Evolutionary conservation across 495 filamentous ascomycete genomes (phyloP).

Genomic region (Xylaria curta): DNA sequence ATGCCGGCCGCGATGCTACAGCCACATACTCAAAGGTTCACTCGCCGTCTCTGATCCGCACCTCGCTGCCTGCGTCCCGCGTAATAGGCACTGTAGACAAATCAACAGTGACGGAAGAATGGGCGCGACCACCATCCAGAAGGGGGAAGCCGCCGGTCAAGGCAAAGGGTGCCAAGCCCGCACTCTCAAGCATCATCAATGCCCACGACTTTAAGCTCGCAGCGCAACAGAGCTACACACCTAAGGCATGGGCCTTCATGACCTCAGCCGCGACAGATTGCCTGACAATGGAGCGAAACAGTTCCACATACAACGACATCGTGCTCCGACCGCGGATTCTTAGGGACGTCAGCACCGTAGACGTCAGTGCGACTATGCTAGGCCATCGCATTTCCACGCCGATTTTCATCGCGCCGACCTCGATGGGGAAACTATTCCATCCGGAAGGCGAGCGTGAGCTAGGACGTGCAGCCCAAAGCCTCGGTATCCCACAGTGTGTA

Average conservation of each 20-base stretch:
- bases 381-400: conserved; percentile 65
- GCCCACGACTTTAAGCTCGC: conserved; percentile 74
- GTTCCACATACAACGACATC: conserved; percentile 66
- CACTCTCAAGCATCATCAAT: conserved; percentile 72
- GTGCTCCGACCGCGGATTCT: conserved; percentile 77
- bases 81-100: conserved; percentile 64
- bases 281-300: conserved; percentile 62
- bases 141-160: conserved; percentile 20
- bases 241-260: conserved; percentile 85
- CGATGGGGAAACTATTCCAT: conserved; percentile 75
- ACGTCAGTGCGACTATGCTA: conserved; percentile 66
- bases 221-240: conserved; percentile 64
- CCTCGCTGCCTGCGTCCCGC: conserved; percentile 59
- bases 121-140: conserved; percentile 31
- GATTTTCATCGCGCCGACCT: conserved; percentile 75
- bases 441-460: conserved; percentile 75
- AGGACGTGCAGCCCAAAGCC: conserved; percentile 62
- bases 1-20: conserved; percentile 77
- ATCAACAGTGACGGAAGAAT: conserved; percentile 33
- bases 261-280: conserved; percentile 82
- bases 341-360: conserved; percentile 66
- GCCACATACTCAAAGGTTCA: conserved; percentile 72
- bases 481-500: conserved; percentile 59
- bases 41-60: conserved; percentile 63
- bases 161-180: conserved; percentile 56